A percentile compares a stretch with the other conserved stretches of the same genome.
Conservation (phyloP, 257 asterid species). For the Solanum pimpinellifolium region DNA sequence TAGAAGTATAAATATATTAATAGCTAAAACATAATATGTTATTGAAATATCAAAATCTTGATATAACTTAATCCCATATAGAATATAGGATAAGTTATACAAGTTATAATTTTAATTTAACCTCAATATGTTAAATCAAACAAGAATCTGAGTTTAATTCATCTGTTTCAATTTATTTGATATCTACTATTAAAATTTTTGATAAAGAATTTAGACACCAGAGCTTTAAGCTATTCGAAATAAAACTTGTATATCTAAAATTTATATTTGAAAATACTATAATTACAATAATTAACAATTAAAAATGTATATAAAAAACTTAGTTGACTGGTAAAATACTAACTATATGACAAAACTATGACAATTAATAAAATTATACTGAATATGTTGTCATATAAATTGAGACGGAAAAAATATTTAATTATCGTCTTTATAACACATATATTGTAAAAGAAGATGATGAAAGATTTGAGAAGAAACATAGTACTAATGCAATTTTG, state of each 20-base stretch:
- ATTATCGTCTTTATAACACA: neutral
- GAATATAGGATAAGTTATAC: neutral
- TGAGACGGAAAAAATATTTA: neutral
- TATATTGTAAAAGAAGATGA: neutral
- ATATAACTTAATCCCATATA: neutral
- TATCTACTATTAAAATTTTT: accelerated
- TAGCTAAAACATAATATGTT: neutral
- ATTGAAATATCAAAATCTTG: neutral
- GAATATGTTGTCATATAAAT: neutral
- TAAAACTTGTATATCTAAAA: too few species aligned
- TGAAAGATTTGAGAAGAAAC: neutral
- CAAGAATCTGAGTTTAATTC: too few species aligned
- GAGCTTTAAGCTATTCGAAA: too few species aligned
- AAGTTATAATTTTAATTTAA: neutral
- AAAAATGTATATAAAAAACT: too few species aligned
- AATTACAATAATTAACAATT: too few species aligned
- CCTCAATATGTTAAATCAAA: neutral
- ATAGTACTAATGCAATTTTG: neutral
- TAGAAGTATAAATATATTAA: neutral
- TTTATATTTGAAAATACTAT: too few species aligned
- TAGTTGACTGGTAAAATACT: too few species aligned
- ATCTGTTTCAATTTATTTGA: too few species aligned
- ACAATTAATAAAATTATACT: too few species aligned
- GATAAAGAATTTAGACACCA: too few species aligned
- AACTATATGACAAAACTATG: too few species aligned